phyloP scores from a whole-genome alignment of 805 yeast species.

The Ogataea paraovalis region DNA sequence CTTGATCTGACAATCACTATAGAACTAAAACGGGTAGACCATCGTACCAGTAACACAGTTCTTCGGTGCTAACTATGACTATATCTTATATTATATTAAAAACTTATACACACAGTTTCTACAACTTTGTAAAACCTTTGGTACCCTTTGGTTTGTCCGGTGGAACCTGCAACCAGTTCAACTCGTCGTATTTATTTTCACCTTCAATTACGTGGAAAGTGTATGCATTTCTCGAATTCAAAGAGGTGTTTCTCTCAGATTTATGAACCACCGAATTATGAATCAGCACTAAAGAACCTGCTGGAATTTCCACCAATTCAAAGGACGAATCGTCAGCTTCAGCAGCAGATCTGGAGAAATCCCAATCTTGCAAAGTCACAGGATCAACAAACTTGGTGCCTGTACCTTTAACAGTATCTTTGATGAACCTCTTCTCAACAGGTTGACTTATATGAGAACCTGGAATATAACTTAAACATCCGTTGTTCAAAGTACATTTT shows the following conservation, averaged over 20 bases:
- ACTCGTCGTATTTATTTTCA: slow-evolving; percentile 49
- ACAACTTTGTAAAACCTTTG: slow-evolving; percentile 50
- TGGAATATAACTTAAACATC: slow-evolving; percentile 65
- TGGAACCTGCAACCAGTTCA: slow-evolving; percentile 79
- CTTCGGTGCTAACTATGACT: too few species aligned
- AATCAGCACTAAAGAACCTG: slow-evolving; percentile 68
- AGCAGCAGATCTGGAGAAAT: slow-evolving; percentile 14
- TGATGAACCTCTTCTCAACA: slow-evolving; percentile 60
- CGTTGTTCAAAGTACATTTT: slow-evolving; percentile 63
- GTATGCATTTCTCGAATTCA: slow-evolving; percentile 64
- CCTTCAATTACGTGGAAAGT: slow-evolving; percentile 82
- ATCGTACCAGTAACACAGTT: too few species aligned
- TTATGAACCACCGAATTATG: slow-evolving; percentile 71
- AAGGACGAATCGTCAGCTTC: slow-evolving; percentile 40
- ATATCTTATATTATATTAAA: too few species aligned
- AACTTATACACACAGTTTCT: neutral
- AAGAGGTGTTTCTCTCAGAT: slow-evolving; percentile 56
- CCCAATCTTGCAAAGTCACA: slow-evolving; percentile 17
- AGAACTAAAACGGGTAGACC: too few species aligned
- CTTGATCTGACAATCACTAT: too few species aligned
- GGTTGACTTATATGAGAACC: slow-evolving; percentile 63
- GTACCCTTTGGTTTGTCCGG: slow-evolving; percentile 51
- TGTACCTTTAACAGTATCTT: slow-evolving; percentile 40
- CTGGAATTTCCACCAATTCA: slow-evolving; percentile 54
- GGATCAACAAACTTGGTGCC: slow-evolving; percentile 55